A percentile compares a stretch with the other conserved stretches of the same genome.
Conservation (phyloP, 768 basidiomycete species). For the Amanita pallidorosea region DNA sequence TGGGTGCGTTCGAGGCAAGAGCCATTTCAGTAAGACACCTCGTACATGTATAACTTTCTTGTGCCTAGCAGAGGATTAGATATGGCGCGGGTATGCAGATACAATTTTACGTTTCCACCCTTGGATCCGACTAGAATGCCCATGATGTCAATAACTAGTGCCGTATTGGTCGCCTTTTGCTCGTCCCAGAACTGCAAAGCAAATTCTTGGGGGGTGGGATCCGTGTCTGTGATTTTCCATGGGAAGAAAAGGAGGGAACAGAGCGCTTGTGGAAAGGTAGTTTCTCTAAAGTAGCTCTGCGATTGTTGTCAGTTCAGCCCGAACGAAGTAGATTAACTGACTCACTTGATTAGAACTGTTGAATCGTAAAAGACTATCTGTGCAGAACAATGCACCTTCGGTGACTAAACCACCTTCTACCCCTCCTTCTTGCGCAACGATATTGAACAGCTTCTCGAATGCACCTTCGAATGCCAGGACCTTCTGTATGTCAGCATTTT, state of each 20-base stretch:
- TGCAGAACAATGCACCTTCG: slow-evolving; percentile 76
- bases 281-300: slow-evolving; percentile 95
- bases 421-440: slow-evolving; percentile 80
- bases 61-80: slow-evolving; percentile 25
- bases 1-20: slow-evolving; percentile 90
- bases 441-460: slow-evolving; percentile 91
- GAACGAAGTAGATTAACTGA: background rate
- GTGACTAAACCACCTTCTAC: slow-evolving; percentile 84
- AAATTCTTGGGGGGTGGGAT: slow-evolving; percentile 74
- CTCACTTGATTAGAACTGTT: slow-evolving; percentile 91
- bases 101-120: slow-evolving; percentile 44
- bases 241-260: slow-evolving; percentile 66
- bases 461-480: slow-evolving; percentile 94
- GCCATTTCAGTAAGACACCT: slow-evolving; percentile 82
- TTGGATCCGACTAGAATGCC: slow-evolving; percentile 77
- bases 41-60: slow-evolving; percentile 47
- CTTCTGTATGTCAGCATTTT: slow-evolving; percentile 93
- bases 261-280: slow-evolving; percentile 57
- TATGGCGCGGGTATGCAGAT: background rate
- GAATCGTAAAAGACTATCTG: slow-evolving; percentile 81
- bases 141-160: slow-evolving; percentile 72
- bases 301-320: slow-evolving; percentile 7
- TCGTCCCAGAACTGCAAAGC: slow-evolving; percentile 95
- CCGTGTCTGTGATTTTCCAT: slow-evolving; percentile 43
- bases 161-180: slow-evolving; percentile 76